These are phyloP conservation scores for Nitzschia sp. DNA, from an alignment of 108 stramenopile species.

Conservation along the genomic window DNA sequence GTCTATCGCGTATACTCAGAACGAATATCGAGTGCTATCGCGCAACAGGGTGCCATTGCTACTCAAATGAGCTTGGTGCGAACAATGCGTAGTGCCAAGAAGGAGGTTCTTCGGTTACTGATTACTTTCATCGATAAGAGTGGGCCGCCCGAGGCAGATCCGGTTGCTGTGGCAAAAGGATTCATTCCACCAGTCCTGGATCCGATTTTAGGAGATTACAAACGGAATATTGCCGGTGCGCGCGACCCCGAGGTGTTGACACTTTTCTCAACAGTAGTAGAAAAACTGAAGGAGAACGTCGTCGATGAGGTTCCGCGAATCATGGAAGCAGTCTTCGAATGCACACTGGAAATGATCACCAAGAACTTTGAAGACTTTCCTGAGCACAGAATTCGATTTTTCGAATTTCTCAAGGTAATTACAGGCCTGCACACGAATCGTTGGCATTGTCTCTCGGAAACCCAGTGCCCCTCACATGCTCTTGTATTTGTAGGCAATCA, in stretches of 20 bases:
- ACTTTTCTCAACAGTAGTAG: conserved; percentile 90
- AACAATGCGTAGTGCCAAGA: conserved; percentile 96
- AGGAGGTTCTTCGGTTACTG: conserved; percentile 92
- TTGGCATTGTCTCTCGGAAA: background rate
- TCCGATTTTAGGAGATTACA: conserved; percentile 95
- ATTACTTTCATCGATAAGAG: conserved; percentile 92
- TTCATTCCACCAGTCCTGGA: conserved; percentile 97
- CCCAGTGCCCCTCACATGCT: too few relatives aligned
- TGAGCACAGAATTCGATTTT: conserved; percentile 97
- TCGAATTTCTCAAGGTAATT: conserved; percentile 88
- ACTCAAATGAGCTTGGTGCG: conserved; percentile 87
- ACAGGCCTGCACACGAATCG: background rate
- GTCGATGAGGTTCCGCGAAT: conserved; percentile 92
- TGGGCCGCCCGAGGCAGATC: conserved; percentile 93
- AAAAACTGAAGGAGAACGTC: conserved; percentile 86
- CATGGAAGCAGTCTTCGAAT: conserved; percentile 97
- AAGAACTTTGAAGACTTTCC: conserved; percentile 98
- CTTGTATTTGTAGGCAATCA: conserved; percentile 63
- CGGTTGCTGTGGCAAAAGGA: conserved; percentile 81
- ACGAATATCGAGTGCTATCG: conserved; percentile 89
- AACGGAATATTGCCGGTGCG: conserved; percentile 90
- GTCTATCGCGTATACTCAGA: conserved; percentile 97
- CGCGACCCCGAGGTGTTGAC: conserved; percentile 95
- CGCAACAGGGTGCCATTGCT: conserved; percentile 87
- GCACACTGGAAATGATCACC: conserved; percentile 98